Conservation (phyloP, 2,329 filamentous ascomycete genomes). For the Sphaceloma murrayae region DNA sequence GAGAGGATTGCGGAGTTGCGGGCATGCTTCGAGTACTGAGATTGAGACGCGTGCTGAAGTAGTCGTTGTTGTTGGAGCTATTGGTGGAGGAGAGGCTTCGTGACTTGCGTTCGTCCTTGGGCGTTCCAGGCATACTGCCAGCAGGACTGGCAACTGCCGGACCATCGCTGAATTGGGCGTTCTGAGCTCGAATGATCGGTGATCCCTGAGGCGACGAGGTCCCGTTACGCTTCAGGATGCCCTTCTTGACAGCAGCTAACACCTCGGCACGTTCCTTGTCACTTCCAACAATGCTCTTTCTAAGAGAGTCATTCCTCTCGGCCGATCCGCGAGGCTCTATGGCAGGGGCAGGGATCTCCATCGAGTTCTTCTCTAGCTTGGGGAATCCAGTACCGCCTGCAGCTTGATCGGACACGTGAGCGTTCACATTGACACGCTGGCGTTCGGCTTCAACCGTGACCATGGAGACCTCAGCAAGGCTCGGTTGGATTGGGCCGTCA, state of each 20-base stretch:
- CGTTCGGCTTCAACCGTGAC: constrained; percentile 91
- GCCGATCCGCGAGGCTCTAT: constrained; percentile 32
- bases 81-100: constrained; percentile 37
- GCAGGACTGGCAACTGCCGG: constrained; percentile 65
- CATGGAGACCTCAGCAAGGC: constrained; percentile 82
- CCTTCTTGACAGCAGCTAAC: constrained; percentile 84
- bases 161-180: constrained; percentile 43
- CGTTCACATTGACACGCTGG: constrained; percentile 69
- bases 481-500: constrained; percentile 54
- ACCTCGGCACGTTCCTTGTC: constrained; percentile 87
- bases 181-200: constrained; percentile 47
- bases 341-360: constrained; percentile 43
- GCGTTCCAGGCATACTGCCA: constrained; percentile 81
- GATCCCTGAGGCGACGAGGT: constrained; percentile 58
- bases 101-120: constrained; percentile 62
- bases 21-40: constrained; percentile 72
- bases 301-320: constrained; percentile 50
- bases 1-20: constrained; percentile 59
- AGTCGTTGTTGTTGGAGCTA: constrained; percentile 75
- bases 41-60: constrained; percentile 67
- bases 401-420: constrained; percentile 55
- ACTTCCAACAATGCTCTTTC: constrained; percentile 84
- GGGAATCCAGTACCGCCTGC: constrained; percentile 73
- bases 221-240: constrained; percentile 76
- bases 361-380: constrained; percentile 70